Evolutionary conservation across 31 red algal species (phyloP).

Genomic region (Odonthalia washingtoniensis): DNA sequence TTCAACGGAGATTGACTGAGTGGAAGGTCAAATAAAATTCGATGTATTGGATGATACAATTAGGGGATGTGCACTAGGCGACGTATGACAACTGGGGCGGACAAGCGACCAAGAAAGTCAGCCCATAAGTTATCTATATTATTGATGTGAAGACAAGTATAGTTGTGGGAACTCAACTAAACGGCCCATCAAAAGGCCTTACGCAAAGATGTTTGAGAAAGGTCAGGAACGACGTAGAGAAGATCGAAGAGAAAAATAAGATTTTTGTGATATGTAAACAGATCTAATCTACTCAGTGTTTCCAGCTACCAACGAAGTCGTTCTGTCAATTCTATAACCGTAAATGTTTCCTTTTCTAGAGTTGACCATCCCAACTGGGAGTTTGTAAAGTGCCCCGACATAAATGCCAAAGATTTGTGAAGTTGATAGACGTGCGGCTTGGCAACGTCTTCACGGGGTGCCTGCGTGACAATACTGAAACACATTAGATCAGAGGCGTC

Average conservation of each 20-base stretch:
- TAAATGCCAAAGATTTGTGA: background rate
- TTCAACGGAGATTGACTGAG: background rate
- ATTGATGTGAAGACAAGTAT: constrained; percentile 2
- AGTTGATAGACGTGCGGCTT: constrained; percentile 5
- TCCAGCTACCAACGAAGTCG: background rate
- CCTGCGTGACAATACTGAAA: constrained; percentile 24
- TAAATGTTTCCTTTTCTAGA: background rate
- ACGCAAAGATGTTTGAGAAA: no score
- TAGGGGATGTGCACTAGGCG: constrained; percentile 4
- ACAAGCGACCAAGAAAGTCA: constrained; percentile 27
- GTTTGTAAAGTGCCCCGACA: background rate
- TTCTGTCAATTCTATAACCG: background rate
- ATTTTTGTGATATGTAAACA: constrained; percentile 42
- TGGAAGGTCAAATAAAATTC: constrained; percentile 24
- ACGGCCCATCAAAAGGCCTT: background rate
- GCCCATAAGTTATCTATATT: constrained; percentile 35
- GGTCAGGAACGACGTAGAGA: background rate
- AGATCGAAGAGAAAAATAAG: constrained; percentile 50
- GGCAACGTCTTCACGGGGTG: background rate
- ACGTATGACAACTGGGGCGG: background rate
- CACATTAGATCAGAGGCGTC: constrained; percentile 31
- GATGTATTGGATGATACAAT: background rate
- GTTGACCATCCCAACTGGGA: background rate
- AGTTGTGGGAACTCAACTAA: background rate
- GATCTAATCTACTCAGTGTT: constrained; percentile 7